These are phyloP conservation scores for Didymella sp. DNA, from an alignment of 2,329 filamentous ascomycete species.

Conservation along the genomic window DNA sequence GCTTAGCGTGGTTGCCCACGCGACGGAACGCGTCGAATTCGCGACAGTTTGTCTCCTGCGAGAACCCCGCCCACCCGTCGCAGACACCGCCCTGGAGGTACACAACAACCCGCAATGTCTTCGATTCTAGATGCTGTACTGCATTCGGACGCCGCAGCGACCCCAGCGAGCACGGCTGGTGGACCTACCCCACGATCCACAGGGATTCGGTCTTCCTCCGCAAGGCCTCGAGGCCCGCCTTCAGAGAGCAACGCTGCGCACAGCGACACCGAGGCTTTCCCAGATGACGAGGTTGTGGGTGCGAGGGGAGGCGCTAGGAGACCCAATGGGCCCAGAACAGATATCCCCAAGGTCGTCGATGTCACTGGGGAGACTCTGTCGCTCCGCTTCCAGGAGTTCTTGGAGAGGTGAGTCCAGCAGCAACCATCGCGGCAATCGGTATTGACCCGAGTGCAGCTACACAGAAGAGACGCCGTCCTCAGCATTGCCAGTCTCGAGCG, in stretches of 20 bases:
- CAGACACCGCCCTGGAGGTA: background rate
- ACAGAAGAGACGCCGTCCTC: slow-evolving; percentile 72
- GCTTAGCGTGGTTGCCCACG: slow-evolving; percentile 16
- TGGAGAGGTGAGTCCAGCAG: slow-evolving; percentile 68
- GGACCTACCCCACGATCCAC: slow-evolving; percentile 47
- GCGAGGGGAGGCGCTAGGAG: slow-evolving; percentile 51
- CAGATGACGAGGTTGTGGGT: slow-evolving; percentile 68
- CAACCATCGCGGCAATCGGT: background rate
- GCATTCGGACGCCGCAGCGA: slow-evolving; percentile 55
- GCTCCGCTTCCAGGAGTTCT: slow-evolving; percentile 78
- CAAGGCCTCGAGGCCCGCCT: slow-evolving; percentile 61
- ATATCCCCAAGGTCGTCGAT: slow-evolving; percentile 77
- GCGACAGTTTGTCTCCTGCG: slow-evolving; percentile 5
- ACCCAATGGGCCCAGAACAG: slow-evolving; percentile 57
- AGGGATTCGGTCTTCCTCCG: slow-evolving; percentile 58
- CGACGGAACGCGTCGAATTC: slow-evolving; percentile 16
- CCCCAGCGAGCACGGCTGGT: slow-evolving; percentile 48
- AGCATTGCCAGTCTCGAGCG: slow-evolving; percentile 70
- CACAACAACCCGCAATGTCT: slow-evolving; percentile 53
- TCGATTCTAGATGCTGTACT: slow-evolving; percentile 60
- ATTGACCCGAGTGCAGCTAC: slow-evolving; percentile 55
- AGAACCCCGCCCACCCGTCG: slow-evolving; percentile 14
- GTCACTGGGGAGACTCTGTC: slow-evolving; percentile 76
- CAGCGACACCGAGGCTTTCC: slow-evolving; percentile 65
- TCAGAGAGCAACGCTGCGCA: slow-evolving; percentile 59